phyloP scores from a whole-genome alignment of 2,329 filamentous ascomycete species.

The Colletotrichum kahawae region DNA sequence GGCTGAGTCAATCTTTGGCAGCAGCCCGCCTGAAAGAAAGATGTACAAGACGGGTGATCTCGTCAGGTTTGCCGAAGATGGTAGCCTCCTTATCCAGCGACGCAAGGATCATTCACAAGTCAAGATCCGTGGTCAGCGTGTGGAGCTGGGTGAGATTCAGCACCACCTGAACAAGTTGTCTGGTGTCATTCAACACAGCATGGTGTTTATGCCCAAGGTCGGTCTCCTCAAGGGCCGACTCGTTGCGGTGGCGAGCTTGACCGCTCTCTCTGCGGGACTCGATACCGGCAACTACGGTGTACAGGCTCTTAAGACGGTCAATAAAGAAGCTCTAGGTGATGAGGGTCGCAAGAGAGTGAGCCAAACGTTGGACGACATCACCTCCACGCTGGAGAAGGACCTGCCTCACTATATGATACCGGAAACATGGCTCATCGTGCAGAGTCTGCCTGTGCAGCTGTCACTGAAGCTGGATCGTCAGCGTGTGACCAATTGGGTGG shows the following conservation, averaged over 20 bases:
- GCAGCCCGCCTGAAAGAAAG: neutral
- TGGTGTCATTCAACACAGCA: neutral
- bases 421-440: slow-evolving; percentile 18
- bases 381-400: neutral
- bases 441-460: slow-evolving; percentile 16
- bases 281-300: neutral
- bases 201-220: neutral
- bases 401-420: slow-evolving; percentile 29
- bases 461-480: slow-evolving; percentile 26
- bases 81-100: slow-evolving; percentile 13
- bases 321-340: neutral
- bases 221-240: neutral
- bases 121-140: slow-evolving; percentile 22
- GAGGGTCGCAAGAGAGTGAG: neutral
- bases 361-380: neutral
- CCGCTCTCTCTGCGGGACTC: neutral
- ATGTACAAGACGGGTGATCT: slow-evolving; percentile 22
- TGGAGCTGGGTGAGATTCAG: slow-evolving; percentile 15
- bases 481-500: neutral
- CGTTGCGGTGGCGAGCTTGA: neutral
- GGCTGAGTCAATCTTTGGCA: neutral
- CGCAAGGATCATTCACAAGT: slow-evolving; percentile 25
- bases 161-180: neutral
- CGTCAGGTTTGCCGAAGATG: slow-evolving; percentile 11
- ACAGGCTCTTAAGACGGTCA: neutral